phyloP scores from a whole-genome alignment of 169 alveolate genomes.

The Cyclospora cayetanensis region DNA sequence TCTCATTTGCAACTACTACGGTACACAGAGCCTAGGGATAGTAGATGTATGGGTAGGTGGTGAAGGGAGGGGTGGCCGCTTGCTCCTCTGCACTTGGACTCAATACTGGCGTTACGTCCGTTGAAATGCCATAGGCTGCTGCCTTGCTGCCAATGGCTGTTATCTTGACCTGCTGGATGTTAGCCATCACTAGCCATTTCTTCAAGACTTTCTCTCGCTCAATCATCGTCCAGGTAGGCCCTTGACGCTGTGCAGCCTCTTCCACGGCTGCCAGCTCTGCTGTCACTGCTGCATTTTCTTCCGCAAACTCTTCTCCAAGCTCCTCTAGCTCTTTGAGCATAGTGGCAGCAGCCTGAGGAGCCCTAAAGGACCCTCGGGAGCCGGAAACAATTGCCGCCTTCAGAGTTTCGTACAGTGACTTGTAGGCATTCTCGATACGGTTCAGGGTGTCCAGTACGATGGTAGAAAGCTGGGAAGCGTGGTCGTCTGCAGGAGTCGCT shows the following conservation, averaged over 20 bases:
- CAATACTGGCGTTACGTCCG: too few relatives aligned
- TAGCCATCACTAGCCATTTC: background rate
- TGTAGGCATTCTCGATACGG: too few relatives aligned
- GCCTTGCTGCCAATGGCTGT: background rate
- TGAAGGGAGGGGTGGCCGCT: background rate
- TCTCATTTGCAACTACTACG: background rate
- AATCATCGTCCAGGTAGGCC: background rate
- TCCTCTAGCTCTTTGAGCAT: background rate
- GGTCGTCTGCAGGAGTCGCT: too few relatives aligned
- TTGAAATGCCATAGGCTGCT: too few relatives aligned
- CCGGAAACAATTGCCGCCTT: too few relatives aligned
- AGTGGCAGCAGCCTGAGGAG: background rate
- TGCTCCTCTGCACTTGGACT: background rate
- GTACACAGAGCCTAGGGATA: background rate
- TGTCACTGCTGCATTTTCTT: background rate
- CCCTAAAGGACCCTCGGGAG: background rate
- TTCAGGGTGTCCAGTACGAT: too few relatives aligned
- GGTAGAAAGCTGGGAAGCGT: too few relatives aligned
- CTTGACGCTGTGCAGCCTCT: background rate
- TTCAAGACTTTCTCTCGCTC: background rate
- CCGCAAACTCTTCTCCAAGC: background rate
- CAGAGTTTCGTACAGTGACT: too few relatives aligned
- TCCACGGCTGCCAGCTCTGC: background rate
- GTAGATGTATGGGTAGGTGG: background rate
- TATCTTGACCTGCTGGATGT: background rate